Evolutionary conservation across 441 rosid species (phyloP).

Genomic region (Oxalis stricta): DNA sequence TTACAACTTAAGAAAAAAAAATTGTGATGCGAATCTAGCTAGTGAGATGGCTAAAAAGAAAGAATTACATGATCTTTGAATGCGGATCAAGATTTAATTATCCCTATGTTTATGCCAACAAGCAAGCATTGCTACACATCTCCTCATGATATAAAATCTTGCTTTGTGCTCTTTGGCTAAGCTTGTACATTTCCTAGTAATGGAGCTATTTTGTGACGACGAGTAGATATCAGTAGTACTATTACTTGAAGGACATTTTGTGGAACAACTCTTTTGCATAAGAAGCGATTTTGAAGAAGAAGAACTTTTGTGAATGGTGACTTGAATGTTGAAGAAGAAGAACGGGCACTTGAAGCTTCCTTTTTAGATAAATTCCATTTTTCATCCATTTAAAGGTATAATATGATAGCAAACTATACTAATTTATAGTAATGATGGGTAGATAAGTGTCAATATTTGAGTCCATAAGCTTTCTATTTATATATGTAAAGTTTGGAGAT

Average conservation of each 20-base stretch:
- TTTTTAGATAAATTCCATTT: conserved; percentile 69
- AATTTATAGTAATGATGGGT: too few relatives aligned
- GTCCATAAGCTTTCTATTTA: too few relatives aligned
- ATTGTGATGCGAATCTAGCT: too few relatives aligned
- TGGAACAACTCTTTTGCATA: conserved; percentile 47
- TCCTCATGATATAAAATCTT: conserved; percentile 89
- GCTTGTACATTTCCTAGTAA: conserved; percentile 60
- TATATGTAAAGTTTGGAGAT: too few relatives aligned
- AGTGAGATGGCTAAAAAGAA: too few relatives aligned
- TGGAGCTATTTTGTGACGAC: conserved; percentile 53
- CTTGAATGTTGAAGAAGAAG: conserved; percentile 28
- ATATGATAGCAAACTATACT: too few relatives aligned
- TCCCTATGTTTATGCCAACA: conserved; percentile 98
- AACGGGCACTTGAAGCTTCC: conserved; percentile 25
- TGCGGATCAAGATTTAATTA: too few relatives aligned
- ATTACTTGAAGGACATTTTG: conserved; percentile 13
- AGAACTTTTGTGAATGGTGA: conserved; percentile 53
- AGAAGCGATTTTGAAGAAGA: conserved; percentile 58
- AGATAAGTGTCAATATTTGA: too few relatives aligned
- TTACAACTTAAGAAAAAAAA: too few relatives aligned
- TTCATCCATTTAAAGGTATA: too few relatives aligned
- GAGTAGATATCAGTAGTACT: too few relatives aligned
- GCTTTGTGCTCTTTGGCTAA: conserved; percentile 94
- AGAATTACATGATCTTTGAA: too few relatives aligned
- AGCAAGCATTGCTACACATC: conserved; percentile 98